Base-by-base conservation (phyloP, 163 green algal genomes). In the Smithsoniella earleae region DNA sequence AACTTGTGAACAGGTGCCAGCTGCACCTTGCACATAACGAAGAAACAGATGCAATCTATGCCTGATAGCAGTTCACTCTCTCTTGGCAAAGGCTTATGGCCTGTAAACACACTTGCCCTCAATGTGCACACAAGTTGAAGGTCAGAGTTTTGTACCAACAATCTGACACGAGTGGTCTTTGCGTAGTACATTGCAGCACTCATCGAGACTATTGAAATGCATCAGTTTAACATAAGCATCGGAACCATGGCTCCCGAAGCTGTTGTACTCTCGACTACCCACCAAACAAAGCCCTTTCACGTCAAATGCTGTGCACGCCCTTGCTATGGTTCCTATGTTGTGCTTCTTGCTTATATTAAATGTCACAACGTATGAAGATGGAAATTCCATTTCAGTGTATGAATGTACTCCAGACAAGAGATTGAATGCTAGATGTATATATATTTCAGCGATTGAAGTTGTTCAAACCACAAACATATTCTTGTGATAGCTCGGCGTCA, bases 171-270 rank as follows among this genome's bases (percentile, higher is more conserved):
- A 94, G 49, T 36, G 79, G 82, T 0, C 6, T 10, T 37, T 77
- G 82, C 33, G 30, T 40, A 74, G 5, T 22, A 3, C 31, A 1
- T 18, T 22, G 3, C 77, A 66, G 64, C 86, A 93, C 5, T 84
- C 74, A 37, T 89, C 77, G 34, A 96, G 72, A 0, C 74, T 89
- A 2, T 40, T 16, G 36, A 89, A 93, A 79, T 93, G 85, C 20
- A 73, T 43, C 31, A 93, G 80, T 2, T 77, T 40, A 2, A 96
- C 83, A 73, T 90, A 78, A 1, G 78, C 75, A 6, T 77, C 76
- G 3, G 87, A 75, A 13, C 90, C 90, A 66, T 96, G 90, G 20
- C 77, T 83, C 0, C 90, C 89, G 82, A 95, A 96, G 1, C 80
- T 86, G 73, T 93, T 93, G 84, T 89, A 95, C 20, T 90, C 77